Evolutionary conservation across 768 basidiomycete genomes (phyloP), one percentile per base, ranked within the genome.

Genomic region (Postia placenta): DNA sequence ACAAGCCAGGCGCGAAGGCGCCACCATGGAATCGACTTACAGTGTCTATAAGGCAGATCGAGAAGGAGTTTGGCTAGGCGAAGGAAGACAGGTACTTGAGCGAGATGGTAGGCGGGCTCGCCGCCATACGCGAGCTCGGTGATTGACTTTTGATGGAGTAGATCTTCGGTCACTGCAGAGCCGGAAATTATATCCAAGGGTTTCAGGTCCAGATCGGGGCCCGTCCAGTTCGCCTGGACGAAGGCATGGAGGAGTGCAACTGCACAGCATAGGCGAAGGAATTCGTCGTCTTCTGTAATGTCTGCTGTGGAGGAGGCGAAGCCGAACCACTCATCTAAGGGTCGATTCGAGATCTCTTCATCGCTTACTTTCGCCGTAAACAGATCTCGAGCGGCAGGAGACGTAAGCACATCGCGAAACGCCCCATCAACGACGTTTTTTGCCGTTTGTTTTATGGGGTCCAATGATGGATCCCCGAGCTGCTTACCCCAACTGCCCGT

Each of bases 61-160:
- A 95, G 68, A 41, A 96, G 70, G 22, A 89, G 69, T 58, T 86
- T 79, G 0, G 94, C 80, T 47, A 94, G 68, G 25, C 83, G 77
- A 42, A 98, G 75, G 59, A 95, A 82, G 19, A 78, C 65, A 5
- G 92, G 76, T 30, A 66, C 68, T 57, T 74, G 74, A 6, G 83
- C 76, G 39, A 98, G 87, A 64, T 98, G 96, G 68, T 98, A 99
- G 0, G 90, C 92, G 7, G 96, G 96, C 68, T 98, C 96, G 2
- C 96, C 96, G 3, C 81, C 80, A 52, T 78, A 80, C 0, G 93
- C 84, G 37, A 99, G 78, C 53, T 87, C 81, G 4, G 83, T 70
- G 49, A 92, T 71, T 20, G 93, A 80, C 41, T 79, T 79, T 24
- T 69, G 66, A 58, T 92, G 77, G 35, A 97, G 67, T 2, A 64